phyloP scores from a whole-genome alignment of 768 basidiomycete species.

The Suillus hirtellus region DNA sequence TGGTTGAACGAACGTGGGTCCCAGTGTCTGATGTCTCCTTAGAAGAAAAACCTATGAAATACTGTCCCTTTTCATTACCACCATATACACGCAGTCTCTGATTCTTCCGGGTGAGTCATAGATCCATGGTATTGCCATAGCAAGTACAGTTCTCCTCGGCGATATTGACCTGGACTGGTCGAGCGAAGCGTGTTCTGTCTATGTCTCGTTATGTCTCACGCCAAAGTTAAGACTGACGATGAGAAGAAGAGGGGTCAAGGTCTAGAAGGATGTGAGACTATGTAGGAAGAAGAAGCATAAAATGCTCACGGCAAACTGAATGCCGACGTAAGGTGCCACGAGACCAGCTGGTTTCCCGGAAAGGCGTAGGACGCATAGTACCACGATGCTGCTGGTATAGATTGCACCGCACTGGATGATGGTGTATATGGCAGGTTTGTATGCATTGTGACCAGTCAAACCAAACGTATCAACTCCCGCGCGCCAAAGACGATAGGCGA shows the following conservation, averaged over 20 bases:
- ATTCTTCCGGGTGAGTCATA: neutral
- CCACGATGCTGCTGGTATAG: constrained; percentile 16
- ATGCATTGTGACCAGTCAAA: constrained; percentile 4
- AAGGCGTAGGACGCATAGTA: constrained; percentile 13
- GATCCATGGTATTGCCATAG: neutral
- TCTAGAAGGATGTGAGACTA: neutral
- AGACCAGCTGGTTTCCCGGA: neutral
- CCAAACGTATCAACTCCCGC: neutral
- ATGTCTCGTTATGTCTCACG: neutral
- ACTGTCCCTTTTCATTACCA: neutral
- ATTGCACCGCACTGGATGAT: constrained; percentile 23
- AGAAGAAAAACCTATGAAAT: neutral
- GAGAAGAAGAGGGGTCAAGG: constrained; percentile 2
- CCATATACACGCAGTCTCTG: neutral
- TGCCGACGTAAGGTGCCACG: constrained; percentile 7
- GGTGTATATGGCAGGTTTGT: constrained; percentile 16
- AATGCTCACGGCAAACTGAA: neutral
- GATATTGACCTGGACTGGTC: neutral
- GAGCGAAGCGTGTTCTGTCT: neutral
- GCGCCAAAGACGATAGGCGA: constrained; percentile 19
- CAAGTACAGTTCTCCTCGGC: neutral
- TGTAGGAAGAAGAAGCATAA: neutral
- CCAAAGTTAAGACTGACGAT: neutral
- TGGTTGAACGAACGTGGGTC: no score
- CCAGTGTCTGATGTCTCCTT: neutral